phyloP scores from a whole-genome alignment of 495 filamentous ascomycete genomes.

The Penicillium maclennaniae region DNA sequence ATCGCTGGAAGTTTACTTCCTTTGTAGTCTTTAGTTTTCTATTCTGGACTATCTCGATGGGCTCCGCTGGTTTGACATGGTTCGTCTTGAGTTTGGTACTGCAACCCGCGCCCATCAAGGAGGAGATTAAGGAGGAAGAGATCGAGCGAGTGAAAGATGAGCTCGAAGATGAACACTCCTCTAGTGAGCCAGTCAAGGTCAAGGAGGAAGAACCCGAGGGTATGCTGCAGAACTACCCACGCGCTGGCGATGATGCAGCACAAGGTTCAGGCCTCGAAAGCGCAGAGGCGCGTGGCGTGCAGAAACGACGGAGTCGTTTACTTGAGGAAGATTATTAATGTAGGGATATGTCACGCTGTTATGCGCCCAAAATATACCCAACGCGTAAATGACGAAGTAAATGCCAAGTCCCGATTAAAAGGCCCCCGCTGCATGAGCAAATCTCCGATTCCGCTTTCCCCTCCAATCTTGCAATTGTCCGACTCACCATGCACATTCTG shows the following conservation, averaged over 20 bases:
- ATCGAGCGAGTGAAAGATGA: conserved; percentile 31
- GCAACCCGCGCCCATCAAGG: conserved; percentile 19
- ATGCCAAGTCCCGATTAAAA: conserved; percentile 15
- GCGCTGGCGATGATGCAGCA: conserved; percentile 13
- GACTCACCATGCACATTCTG: conserved; percentile 41
- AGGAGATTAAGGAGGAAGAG: conserved; percentile 27
- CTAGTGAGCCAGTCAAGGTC: conserved; percentile 10
- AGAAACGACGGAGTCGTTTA: conserved; percentile 33
- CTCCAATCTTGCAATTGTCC: conserved; percentile 15
- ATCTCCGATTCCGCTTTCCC: conserved; percentile 18
- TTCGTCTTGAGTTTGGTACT: conserved; percentile 39
- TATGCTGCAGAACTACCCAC: conserved; percentile 19
- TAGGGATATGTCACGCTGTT: neutral
- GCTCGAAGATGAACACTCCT: conserved; percentile 13
- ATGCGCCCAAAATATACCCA: neutral
- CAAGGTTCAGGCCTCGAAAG: conserved; percentile 35
- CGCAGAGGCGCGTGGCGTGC: conserved; percentile 30
- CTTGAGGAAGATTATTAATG: conserved; percentile 21
- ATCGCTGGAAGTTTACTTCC: conserved; percentile 64
- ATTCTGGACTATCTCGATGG: conserved; percentile 74
- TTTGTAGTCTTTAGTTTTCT: conserved; percentile 60
- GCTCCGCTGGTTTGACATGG: conserved; percentile 59
- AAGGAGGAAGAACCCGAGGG: conserved; percentile 24
- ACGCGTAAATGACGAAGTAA: neutral
- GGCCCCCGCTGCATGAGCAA: conserved; percentile 8